These are phyloP conservation scores for Taiozyma sp. DNA, from an alignment of 1,139 yeast genomes.

Conservation along the genomic window DNA sequence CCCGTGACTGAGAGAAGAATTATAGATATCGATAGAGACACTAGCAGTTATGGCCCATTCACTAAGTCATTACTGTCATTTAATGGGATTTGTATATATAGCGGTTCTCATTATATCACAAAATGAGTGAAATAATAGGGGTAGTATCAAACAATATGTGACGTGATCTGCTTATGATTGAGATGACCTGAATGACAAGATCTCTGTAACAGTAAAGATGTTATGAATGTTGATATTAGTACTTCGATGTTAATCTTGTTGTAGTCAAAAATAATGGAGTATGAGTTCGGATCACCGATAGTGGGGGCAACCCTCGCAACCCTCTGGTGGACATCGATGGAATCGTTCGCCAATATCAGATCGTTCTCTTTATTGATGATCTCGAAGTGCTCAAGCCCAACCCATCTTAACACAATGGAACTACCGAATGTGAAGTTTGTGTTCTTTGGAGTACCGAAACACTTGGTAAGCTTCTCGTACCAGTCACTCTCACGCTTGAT, in stretches of 20 bases:
- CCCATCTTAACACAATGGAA: slow-evolving; percentile 15
- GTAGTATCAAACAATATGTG: neutral
- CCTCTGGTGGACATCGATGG: slow-evolving; percentile 11
- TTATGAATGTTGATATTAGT: slow-evolving; percentile 17
- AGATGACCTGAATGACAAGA: slow-evolving; percentile 1
- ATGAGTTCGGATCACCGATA: slow-evolving; percentile 7
- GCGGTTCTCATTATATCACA: slow-evolving; percentile 14
- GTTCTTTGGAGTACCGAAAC: neutral
- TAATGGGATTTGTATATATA: slow-evolving; percentile 12
- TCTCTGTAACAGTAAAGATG: slow-evolving; percentile 12
- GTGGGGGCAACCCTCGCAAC: slow-evolving; percentile 13
- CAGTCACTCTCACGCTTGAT: slow-evolving; percentile 10
- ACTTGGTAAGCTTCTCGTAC: neutral
- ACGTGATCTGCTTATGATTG: neutral
- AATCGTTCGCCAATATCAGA: neutral
- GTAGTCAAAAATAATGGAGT: slow-evolving; percentile 13
- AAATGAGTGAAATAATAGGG: slow-evolving; percentile 3
- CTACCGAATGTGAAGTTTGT: slow-evolving; percentile 16
- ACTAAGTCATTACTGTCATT: slow-evolving; percentile 11
- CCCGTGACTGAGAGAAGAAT: slow-evolving; percentile 30
- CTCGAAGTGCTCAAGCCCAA: slow-evolving; percentile 17
- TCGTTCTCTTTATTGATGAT: slow-evolving; percentile 9
- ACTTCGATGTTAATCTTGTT: slow-evolving; percentile 19
- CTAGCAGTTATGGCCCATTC: slow-evolving; percentile 13
- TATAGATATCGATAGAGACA: slow-evolving; percentile 27